Evolutionary conservation across 768 basidiomycete genomes (phyloP).

Genomic region (Lactarius hatsudake): DNA sequence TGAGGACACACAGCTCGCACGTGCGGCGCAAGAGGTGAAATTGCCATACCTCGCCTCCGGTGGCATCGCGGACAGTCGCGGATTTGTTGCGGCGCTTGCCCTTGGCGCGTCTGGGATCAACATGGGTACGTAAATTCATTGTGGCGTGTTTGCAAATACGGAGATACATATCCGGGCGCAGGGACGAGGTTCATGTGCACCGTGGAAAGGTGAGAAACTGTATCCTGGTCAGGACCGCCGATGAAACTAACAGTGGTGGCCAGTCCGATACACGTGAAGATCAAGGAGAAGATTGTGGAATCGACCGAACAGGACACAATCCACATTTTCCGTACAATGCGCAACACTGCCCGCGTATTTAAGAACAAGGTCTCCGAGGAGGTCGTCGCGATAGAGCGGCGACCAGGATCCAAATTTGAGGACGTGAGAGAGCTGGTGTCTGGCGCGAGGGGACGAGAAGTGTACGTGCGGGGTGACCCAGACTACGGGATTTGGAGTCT

Average conservation of each 20-base stretch:
- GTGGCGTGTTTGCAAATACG: not conserved
- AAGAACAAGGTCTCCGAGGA: slow-evolving; percentile 82
- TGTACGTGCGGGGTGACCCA: slow-evolving; percentile 81
- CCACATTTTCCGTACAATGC: slow-evolving; percentile 87
- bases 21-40: slow-evolving; percentile 79
- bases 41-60: slow-evolving; percentile 90
- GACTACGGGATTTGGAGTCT: slow-evolving; percentile 88
- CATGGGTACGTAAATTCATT: slow-evolving; percentile 50
- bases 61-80: slow-evolving; percentile 84
- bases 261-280: slow-evolving; percentile 82
- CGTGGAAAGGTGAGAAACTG: slow-evolving; percentile 58
- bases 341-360: slow-evolving; percentile 81
- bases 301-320: slow-evolving; percentile 81
- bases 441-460: slow-evolving; percentile 63
- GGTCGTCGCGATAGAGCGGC: slow-evolving; percentile 79
- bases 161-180: slow-evolving; percentile 18
- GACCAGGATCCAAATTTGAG: slow-evolving; percentile 83
- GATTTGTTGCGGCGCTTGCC: slow-evolving; percentile 76
- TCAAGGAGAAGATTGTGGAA: slow-evolving; percentile 86
- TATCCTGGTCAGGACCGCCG: not conserved
- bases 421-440: slow-evolving; percentile 77
- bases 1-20: slow-evolving; percentile 59
- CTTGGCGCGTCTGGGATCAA: slow-evolving; percentile 86
- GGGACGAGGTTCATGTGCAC: slow-evolving; percentile 92
- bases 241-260: not conserved